A percentile compares a stretch with the other conserved stretches of the same genome.
Conservation (phyloP, 1,139 yeast genomes). For the Meyerozyma elateridarum region DNA sequence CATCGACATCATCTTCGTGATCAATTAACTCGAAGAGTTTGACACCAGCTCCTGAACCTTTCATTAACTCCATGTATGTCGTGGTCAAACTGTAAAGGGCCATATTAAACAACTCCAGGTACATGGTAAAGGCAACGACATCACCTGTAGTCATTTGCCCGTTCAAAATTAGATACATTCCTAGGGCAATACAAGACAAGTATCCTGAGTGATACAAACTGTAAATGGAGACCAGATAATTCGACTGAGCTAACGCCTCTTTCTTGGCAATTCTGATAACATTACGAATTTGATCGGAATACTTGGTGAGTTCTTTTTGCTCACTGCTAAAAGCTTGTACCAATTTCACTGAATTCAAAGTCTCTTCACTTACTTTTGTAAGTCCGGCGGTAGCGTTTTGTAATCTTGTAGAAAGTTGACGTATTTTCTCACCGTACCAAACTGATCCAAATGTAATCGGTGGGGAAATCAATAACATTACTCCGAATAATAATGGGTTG, state of each 20-base stretch:
- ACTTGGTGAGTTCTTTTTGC: constrained; percentile 38
- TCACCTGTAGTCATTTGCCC: constrained; percentile 46
- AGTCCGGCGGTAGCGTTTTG: constrained; percentile 47
- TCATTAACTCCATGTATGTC: constrained; percentile 51
- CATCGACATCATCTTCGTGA: constrained; percentile 38
- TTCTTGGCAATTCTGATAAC: constrained; percentile 41
- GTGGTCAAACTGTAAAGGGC: constrained; percentile 47
- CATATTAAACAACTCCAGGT: constrained; percentile 45
- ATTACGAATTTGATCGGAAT: constrained; percentile 36
- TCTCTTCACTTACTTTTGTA: constrained; percentile 44
- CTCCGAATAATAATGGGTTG: constrained; percentile 42
- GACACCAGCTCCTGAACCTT: constrained; percentile 52
- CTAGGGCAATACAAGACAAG: constrained; percentile 42
- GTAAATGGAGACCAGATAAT: constrained; percentile 43
- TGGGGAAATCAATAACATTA: constrained; percentile 49
- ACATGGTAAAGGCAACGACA: constrained; percentile 47
- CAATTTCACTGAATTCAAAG: constrained; percentile 39
- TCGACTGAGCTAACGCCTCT: constrained; percentile 46
- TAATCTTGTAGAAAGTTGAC: constrained; percentile 38
- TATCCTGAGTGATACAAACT: constrained; percentile 43
- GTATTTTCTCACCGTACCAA: constrained; percentile 46
- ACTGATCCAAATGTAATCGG: constrained; percentile 50
- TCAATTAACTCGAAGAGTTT: constrained; percentile 46
- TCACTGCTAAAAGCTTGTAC: constrained; percentile 47
- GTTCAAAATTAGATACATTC: constrained; percentile 38